phyloP scores from a whole-genome alignment of 768 basidiomycete genomes.

The Suillus variegatus region DNA sequence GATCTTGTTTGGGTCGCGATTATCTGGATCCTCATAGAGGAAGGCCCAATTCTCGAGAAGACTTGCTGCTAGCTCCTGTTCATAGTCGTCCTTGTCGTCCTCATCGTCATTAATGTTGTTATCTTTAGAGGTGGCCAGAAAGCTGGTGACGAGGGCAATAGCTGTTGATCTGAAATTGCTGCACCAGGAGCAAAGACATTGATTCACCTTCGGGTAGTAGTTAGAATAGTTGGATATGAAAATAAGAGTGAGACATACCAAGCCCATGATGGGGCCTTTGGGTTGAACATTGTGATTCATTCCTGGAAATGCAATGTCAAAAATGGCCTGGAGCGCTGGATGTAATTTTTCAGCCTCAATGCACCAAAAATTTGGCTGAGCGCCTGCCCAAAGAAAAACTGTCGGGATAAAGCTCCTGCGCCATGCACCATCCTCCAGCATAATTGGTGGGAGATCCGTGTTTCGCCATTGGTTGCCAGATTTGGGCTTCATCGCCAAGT shows the following conservation, averaged over 20 bases:
- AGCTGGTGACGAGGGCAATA: slow-evolving; percentile 5
- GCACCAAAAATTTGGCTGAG: slow-evolving; percentile 13
- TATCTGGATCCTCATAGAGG: slow-evolving; percentile 8
- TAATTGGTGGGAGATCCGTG: neutral
- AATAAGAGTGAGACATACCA: too few species aligned
- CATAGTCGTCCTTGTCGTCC: too few species aligned
- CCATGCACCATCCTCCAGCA: slow-evolving; percentile 4
- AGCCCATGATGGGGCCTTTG: too few species aligned
- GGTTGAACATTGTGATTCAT: slow-evolving; percentile 5
- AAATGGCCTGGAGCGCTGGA: slow-evolving; percentile 7
- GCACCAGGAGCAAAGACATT: slow-evolving; percentile 8
- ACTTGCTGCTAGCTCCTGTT: neutral
- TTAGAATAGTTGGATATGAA: too few species aligned
- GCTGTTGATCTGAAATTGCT: slow-evolving; percentile 11
- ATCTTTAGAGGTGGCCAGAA: neutral
- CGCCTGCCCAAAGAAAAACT: slow-evolving; percentile 10
- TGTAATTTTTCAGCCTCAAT: slow-evolving; percentile 5
- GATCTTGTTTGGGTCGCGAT: neutral
- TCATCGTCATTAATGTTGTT: neutral
- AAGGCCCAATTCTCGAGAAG: neutral
- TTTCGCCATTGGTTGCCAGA: neutral
- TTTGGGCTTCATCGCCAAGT: neutral
- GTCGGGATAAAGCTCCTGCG: slow-evolving; percentile 4
- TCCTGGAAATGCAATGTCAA: slow-evolving; percentile 10
- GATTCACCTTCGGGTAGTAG: too few species aligned